phyloP scores from a whole-genome alignment of 768 basidiomycete genomes.

The Leccinum obscurum region DNA sequence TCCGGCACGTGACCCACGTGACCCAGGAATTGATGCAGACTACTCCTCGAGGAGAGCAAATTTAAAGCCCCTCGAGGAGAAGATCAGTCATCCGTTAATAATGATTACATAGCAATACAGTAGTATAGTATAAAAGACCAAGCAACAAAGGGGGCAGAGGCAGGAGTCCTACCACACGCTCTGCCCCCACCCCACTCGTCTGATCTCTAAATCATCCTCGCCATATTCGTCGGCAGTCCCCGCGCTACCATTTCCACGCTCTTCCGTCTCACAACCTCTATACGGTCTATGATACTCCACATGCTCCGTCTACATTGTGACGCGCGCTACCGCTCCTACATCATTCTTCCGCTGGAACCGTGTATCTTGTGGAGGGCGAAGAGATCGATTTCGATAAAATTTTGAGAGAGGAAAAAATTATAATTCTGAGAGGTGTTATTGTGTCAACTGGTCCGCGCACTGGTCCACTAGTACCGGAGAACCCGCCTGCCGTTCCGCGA shows the following conservation, averaged over 20 bases:
- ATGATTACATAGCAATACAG: no score
- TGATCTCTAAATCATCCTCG: no score
- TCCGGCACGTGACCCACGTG: slow-evolving; percentile 5
- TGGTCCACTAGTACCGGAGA: slow-evolving; percentile 96
- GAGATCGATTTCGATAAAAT: slow-evolving; percentile 96
- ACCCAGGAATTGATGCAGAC: no score
- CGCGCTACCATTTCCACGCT: no score
- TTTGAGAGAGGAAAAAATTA: slow-evolving; percentile 81
- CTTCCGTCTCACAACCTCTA: slow-evolving; percentile 55
- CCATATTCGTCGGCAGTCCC: no score
- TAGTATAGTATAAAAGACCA: no score
- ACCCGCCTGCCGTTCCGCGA: slow-evolving; percentile 77
- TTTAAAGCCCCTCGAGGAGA: no score
- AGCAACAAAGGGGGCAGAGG: no score
- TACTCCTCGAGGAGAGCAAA: no score
- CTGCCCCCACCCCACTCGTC: no score
- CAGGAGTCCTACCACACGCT: no score
- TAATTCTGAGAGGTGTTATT: slow-evolving; percentile 57
- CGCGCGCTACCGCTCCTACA: slow-evolving; percentile 49
- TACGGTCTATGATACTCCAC: slow-evolving; percentile 53
- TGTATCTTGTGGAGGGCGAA: slow-evolving; percentile 95
- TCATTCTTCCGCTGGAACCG: slow-evolving; percentile 55
- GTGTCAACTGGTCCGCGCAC: slow-evolving; percentile 85
- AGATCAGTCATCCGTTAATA: no score
- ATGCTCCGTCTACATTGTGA: slow-evolving; percentile 37